These are phyloP conservation scores for Chytriomyces sp. DNA, from an alignment of 192 early-diverging fungal genomes.

Conservation along the genomic window DNA sequence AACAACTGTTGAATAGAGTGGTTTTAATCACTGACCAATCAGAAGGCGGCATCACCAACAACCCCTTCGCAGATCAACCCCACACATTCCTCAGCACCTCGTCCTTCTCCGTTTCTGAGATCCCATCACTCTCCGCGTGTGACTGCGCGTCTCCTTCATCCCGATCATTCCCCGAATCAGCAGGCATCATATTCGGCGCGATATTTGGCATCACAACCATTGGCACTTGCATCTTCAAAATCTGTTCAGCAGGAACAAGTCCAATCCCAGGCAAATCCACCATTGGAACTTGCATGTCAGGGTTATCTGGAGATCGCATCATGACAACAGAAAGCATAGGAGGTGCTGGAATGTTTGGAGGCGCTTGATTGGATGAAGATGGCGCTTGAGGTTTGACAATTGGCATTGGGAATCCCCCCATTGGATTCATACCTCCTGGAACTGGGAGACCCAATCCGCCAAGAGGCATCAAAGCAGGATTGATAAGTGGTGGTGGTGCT, in stretches of 20 bases:
- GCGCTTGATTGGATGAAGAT: background rate
- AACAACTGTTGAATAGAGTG: too few species aligned
- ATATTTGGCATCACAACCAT: conserved; percentile 33
- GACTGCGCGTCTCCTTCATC: background rate
- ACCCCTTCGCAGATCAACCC: conserved; percentile 12
- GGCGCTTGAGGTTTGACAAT: conserved; percentile 2
- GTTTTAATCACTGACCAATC: background rate
- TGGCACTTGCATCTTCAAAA: conserved; percentile 33
- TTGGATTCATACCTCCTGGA: too few species aligned
- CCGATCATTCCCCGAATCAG: background rate
- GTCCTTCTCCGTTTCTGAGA: background rate
- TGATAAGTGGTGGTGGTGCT: background rate
- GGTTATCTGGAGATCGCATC: conserved; percentile 15
- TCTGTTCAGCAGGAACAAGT: conserved; percentile 32
- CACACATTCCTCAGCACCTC: conserved; percentile 25
- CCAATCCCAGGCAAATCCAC: conserved; percentile 34
- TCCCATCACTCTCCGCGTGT: background rate
- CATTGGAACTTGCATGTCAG: conserved; percentile 26
- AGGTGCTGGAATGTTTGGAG: conserved; percentile 29
- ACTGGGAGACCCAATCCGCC: too few species aligned
- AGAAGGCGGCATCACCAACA: background rate
- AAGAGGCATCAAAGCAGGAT: too few species aligned
- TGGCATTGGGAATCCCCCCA: background rate
- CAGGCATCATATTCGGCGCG: background rate
- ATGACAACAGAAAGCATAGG: conserved; percentile 25